phyloP scores from a whole-genome alignment of 106 monocot genomes.

The Allium fistulosum region DNA sequence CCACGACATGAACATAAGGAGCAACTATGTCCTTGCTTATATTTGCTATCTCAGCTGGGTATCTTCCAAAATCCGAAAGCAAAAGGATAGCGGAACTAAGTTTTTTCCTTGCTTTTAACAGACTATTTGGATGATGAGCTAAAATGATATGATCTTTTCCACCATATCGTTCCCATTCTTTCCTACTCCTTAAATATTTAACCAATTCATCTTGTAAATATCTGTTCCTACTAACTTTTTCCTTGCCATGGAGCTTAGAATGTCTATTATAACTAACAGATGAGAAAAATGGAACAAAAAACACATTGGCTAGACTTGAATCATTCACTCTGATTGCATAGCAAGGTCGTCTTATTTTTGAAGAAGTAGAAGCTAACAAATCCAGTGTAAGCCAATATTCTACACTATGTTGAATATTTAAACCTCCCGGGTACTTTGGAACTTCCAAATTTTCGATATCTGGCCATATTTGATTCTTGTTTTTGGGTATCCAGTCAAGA shows the following conservation, averaged over 20 bases:
- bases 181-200: conserved; percentile 32
- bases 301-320: conserved; percentile 51
- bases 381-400: conserved; percentile 95
- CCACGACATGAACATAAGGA: conserved; percentile 52
- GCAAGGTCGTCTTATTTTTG: conserved; percentile 29
- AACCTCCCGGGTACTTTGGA: conserved; percentile 73
- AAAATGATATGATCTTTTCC: conserved; percentile 75
- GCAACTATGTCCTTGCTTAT: conserved; percentile 58
- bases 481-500: conserved; percentile 34
- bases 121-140: conserved; percentile 87
- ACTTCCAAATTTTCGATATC: conserved; percentile 33
- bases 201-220: conserved; percentile 60
- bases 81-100: conserved; percentile 42
- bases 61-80: conserved; percentile 84
- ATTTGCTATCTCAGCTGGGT: conserved; percentile 59
- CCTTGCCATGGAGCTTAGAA: conserved; percentile 49
- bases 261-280: conserved; percentile 82
- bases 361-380: conserved; percentile 43
- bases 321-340: conserved; percentile 46
- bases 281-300: conserved; percentile 96
- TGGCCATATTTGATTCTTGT: conserved; percentile 28
- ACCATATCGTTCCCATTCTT: conserved; percentile 57
- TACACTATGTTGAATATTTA: conserved; percentile 85
- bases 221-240: conserved; percentile 33
- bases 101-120: conserved; percentile 44